Evolutionary conservation across 495 filamentous ascomycete species (phyloP).

Genomic region (Xanthoparmelia taractica): DNA sequence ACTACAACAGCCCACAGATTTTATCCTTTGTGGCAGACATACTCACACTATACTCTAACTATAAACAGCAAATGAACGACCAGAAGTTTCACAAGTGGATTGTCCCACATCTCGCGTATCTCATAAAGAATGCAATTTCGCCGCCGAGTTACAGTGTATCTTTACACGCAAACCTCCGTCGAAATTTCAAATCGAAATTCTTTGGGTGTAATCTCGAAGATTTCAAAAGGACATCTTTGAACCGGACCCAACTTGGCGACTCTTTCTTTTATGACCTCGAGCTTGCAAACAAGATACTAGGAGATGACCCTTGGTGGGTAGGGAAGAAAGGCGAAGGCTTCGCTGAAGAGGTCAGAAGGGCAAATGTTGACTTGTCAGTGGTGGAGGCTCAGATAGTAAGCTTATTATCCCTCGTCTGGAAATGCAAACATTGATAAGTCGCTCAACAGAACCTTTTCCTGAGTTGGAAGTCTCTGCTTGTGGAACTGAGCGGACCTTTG

Average conservation of each 20-base stretch:
- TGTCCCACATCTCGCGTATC: constrained; percentile 66
- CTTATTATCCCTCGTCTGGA: constrained; percentile 17
- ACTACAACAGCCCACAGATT: constrained; percentile 57
- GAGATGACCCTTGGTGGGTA: constrained; percentile 67
- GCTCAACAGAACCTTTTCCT: constrained; percentile 59
- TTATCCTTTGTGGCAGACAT: constrained; percentile 78
- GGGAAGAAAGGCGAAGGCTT: constrained; percentile 62
- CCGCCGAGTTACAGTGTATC: constrained; percentile 75
- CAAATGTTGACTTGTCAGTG: constrained; percentile 82
- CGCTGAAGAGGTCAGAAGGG: constrained; percentile 66
- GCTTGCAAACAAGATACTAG: constrained; percentile 64
- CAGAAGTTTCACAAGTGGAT: constrained; percentile 58
- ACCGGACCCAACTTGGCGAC: constrained; percentile 53
- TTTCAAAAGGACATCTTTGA: constrained; percentile 67
- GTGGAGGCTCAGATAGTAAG: constrained; percentile 87
- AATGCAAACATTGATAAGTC: constrained; percentile 25
- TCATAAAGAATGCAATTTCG: constrained; percentile 61
- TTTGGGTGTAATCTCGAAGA: constrained; percentile 57
- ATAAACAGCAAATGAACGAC: constrained; percentile 64
- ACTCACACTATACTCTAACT: constrained; percentile 84
- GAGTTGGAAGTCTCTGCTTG: constrained; percentile 81
- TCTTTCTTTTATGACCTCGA: constrained; percentile 76
- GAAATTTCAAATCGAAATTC: constrained; percentile 75
- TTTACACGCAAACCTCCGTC: constrained; percentile 72
- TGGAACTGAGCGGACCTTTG: constrained; percentile 71